A percentile compares a stretch with the other conserved stretches of the same genome.
phyloP scores from a whole-genome alignment of 169 alveolate species.

The Blepharisma undulans region DNA sequence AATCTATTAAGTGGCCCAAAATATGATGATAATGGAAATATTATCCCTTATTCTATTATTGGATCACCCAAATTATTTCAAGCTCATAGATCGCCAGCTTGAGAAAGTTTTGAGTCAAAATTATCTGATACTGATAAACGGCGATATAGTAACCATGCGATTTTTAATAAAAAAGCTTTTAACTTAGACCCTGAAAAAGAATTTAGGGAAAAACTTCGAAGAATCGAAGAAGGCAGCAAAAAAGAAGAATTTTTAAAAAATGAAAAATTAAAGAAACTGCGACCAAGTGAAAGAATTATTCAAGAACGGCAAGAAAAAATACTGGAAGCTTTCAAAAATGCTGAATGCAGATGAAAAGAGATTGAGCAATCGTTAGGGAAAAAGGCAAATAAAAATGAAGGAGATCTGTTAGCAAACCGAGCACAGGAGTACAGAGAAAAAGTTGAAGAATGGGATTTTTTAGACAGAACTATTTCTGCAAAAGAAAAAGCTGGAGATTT shows the following conservation, averaged over 20 bases:
- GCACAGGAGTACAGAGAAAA: neutral
- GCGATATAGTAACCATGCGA: neutral
- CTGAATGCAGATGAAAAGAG: neutral
- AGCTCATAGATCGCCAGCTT: neutral
- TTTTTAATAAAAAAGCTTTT: neutral
- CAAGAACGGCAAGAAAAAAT: neutral
- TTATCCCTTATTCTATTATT: neutral
- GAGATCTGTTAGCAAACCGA: neutral
- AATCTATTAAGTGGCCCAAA: neutral
- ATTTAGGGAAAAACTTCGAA: neutral
- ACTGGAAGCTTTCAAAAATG: neutral
- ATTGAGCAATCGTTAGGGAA: neutral
- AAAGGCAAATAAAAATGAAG: neutral
- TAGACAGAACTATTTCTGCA: neutral
- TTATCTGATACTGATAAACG: neutral
- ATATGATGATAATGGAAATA: neutral
- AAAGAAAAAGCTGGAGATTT: neutral
- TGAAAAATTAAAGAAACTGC: neutral
- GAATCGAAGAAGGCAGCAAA: neutral
- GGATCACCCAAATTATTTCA: neutral
- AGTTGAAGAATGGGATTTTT: slow-evolving; percentile 1
- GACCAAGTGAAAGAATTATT: neutral
- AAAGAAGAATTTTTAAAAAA: neutral
- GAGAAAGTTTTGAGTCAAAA: neutral
- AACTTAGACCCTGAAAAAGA: neutral